Evolutionary conservation across 164 flowering plant species (phyloP).

Genomic region (Tetracentron sinense): DNA sequence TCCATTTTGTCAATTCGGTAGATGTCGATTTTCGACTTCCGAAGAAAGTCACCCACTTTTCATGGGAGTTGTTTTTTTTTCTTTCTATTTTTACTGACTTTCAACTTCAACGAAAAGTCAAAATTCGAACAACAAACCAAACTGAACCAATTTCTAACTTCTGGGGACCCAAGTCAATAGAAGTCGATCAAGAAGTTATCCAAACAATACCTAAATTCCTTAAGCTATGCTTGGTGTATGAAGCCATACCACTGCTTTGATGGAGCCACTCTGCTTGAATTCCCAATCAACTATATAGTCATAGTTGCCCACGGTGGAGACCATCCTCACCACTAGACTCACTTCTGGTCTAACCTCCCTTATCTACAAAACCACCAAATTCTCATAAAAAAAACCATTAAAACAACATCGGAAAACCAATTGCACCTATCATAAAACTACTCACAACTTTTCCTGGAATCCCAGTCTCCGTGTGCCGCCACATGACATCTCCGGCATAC

Average conservation of each 20-base stretch:
- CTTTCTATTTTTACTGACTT: too few relatives aligned
- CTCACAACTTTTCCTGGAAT: conserved; percentile 42
- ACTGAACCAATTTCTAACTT: too few relatives aligned
- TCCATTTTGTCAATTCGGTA: too few relatives aligned
- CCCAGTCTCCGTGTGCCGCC: conserved; percentile 58
- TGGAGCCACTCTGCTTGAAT: conserved; percentile 53
- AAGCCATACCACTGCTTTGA: conserved; percentile 47
- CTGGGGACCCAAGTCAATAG: too few relatives aligned
- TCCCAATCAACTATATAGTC: conserved; percentile 68
- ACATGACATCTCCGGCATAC: conserved; percentile 49
- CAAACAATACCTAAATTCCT: too few relatives aligned
- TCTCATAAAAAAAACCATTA: neutral
- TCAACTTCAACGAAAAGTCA: too few relatives aligned
- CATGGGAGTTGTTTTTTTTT: too few relatives aligned
- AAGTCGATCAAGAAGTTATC: too few relatives aligned
- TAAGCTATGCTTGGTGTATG: neutral
- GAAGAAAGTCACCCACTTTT: too few relatives aligned
- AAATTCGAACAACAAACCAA: too few relatives aligned
- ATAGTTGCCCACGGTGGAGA: conserved; percentile 56
- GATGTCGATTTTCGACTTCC: too few relatives aligned
- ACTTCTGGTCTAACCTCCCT: conserved; percentile 43
- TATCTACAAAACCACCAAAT: conserved; percentile 29
- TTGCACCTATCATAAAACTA: neutral
- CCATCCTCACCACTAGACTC: conserved; percentile 54
- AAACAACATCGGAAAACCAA: neutral